Evolutionary conservation across 805 yeast genomes (phyloP).

Genomic region (Zygoascus biomembranicola): DNA sequence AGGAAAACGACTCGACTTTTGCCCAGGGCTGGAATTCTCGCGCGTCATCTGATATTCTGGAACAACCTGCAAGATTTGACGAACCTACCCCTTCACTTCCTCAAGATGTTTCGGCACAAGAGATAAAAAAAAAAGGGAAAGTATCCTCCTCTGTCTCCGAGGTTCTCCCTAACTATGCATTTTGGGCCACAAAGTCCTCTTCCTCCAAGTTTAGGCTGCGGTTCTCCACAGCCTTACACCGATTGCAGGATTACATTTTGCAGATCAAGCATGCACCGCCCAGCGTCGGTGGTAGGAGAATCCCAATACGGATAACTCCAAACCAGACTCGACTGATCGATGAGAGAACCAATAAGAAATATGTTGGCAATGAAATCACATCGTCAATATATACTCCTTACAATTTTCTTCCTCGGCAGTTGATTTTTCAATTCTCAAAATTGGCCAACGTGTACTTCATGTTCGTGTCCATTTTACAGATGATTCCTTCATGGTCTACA

Average conservation of each 20-base stretch:
- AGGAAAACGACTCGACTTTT: background rate
- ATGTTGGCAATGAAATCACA: conserved; percentile 60
- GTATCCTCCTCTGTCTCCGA: conserved; percentile 5
- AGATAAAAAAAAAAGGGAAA: background rate
- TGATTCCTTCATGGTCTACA: conserved; percentile 96
- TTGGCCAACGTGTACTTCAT: conserved; percentile 83
- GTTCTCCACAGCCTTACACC: background rate
- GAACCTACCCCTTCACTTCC: background rate
- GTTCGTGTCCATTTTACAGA: conserved; percentile 83
- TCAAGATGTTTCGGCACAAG: background rate
- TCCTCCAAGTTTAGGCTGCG: background rate
- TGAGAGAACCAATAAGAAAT: conserved; percentile 58
- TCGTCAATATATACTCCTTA: conserved; percentile 79
- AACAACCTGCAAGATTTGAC: background rate
- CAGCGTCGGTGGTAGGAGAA: conserved; percentile 60
- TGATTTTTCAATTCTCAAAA: conserved; percentile 86
- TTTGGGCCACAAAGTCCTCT: conserved; percentile 16
- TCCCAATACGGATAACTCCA: conserved; percentile 51
- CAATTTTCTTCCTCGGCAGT: conserved; percentile 80
- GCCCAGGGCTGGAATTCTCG: background rate
- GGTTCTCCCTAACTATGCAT: conserved; percentile 20
- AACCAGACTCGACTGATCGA: conserved; percentile 41
- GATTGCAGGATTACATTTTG: conserved; percentile 21
- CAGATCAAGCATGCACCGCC: conserved; percentile 32
- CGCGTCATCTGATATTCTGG: background rate